Percentiles rank a stretch among this genome's conserved stretches.
These are phyloP conservation scores for Corylus heterophylla DNA, from an alignment of 306 rosid species.

Conservation along the genomic window DNA sequence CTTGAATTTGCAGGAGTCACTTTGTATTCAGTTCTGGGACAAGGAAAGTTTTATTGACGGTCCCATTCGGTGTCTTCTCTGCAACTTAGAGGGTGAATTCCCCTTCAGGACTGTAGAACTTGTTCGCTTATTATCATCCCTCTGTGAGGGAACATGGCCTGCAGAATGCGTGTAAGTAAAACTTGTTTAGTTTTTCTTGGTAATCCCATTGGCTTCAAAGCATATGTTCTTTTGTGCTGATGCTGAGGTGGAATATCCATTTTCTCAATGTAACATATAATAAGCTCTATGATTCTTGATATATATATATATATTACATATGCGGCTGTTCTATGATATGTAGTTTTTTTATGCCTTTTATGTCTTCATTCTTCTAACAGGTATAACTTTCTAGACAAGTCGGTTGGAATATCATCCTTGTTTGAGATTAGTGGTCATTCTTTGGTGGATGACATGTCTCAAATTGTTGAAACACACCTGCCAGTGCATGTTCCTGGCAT, in stretches of 20 bases:
- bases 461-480: slow-evolving; percentile 54
- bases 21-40: slow-evolving; percentile 96
- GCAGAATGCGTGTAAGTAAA: slow-evolving; percentile 91
- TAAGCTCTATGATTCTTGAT: background rate
- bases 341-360: background rate
- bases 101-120: slow-evolving; percentile 73
- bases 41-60: slow-evolving; percentile 83
- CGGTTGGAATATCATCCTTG: slow-evolving; percentile 79
- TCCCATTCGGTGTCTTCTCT: slow-evolving; percentile 83
- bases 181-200: slow-evolving; percentile 24
- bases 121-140: slow-evolving; percentile 78
- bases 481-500: slow-evolving; percentile 71
- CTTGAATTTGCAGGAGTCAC: slow-evolving; percentile 75
- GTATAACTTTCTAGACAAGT: slow-evolving; percentile 80
- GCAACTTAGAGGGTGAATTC: slow-evolving; percentile 80
- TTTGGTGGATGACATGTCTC: slow-evolving; percentile 40
- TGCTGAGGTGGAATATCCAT: background rate
- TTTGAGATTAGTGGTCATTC: slow-evolving; percentile 55
- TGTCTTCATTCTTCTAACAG: slow-evolving; percentile 48
- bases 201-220: slow-evolving; percentile 26
- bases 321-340: background rate
- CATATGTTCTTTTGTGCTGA: no score
- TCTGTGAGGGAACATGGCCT: slow-evolving; percentile 92
- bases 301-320: background rate
- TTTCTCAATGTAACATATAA: background rate